These are phyloP conservation scores for Cystofilobasidium macerans DNA, from an alignment of 768 basidiomycete genomes.

Conservation along the genomic window DNA sequence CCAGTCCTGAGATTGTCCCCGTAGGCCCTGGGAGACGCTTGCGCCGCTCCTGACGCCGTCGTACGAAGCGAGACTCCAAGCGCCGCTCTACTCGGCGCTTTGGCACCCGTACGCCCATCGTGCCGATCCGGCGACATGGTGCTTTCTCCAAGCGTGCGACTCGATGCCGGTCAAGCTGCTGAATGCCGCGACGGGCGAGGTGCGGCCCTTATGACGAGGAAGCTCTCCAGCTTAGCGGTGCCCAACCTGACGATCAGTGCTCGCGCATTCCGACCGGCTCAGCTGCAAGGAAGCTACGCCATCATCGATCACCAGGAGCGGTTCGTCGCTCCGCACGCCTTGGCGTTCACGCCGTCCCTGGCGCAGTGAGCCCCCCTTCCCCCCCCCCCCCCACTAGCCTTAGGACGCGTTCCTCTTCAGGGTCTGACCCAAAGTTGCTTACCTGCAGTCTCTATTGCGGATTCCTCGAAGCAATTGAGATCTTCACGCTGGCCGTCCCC, in stretches of 20 bases:
- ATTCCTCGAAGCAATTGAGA: constrained; percentile 71
- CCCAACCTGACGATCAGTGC: too few relatives aligned
- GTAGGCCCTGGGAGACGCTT: constrained; percentile 18
- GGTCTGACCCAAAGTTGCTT: not conserved
- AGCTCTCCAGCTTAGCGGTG: too few relatives aligned
- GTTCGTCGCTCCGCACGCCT: constrained; percentile 70
- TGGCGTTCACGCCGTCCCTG: constrained; percentile 62
- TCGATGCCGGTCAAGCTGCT: constrained; percentile 77
- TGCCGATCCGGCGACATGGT: constrained; percentile 54
- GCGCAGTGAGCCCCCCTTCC: constrained; percentile 47
- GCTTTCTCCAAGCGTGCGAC: constrained; percentile 70
- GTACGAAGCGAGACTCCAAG: constrained; percentile 46
- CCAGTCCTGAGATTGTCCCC: too few relatives aligned
- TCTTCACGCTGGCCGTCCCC: constrained; percentile 64
- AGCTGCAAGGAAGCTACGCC: constrained; percentile 83
- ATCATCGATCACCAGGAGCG: constrained; percentile 92
- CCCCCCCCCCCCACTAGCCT: not conserved
- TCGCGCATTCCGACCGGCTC: too few relatives aligned
- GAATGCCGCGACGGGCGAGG: constrained; percentile 66
- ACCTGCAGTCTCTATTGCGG: constrained; percentile 66
- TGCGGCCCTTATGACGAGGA: too few relatives aligned
- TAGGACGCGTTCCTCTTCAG: not conserved
- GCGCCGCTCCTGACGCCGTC: constrained; percentile 17
- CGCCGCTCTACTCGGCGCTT: constrained; percentile 61
- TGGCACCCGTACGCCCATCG: constrained; percentile 76